phyloP scores from a whole-genome alignment of 352 stramenopile genomes.

The Globisporangium splendens region DNA sequence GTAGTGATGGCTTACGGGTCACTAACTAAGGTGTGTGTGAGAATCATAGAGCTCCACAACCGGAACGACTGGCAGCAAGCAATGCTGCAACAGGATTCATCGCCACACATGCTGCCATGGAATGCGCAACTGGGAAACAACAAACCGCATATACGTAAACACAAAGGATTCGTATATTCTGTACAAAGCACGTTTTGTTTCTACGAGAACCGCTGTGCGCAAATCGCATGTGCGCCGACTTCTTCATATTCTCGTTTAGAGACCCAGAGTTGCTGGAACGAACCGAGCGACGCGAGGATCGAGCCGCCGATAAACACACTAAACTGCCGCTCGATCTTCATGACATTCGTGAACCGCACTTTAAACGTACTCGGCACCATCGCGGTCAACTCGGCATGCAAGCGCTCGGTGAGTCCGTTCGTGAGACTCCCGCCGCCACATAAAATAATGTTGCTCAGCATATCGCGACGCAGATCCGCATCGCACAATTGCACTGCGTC shows the following conservation, averaged over 20 bases:
- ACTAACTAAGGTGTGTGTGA: too few species aligned
- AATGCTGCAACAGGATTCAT: too few species aligned
- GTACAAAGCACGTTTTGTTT: not conserved
- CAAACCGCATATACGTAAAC: too few species aligned
- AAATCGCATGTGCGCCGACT: slow-evolving; percentile 60
- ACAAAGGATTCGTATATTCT: not conserved
- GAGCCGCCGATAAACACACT: slow-evolving; percentile 87
- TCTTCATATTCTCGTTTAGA: slow-evolving; percentile 86
- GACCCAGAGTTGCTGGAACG: slow-evolving; percentile 88
- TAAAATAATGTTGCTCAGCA: slow-evolving; percentile 87
- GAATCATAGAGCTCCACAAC: too few species aligned
- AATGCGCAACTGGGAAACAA: too few species aligned
- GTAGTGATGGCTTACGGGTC: too few species aligned
- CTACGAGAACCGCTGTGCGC: slow-evolving; percentile 62
- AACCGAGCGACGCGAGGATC: slow-evolving; percentile 83
- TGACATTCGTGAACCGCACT: slow-evolving; percentile 79
- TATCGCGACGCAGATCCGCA: slow-evolving; percentile 75
- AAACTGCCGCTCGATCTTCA: slow-evolving; percentile 83
- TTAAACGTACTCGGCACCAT: slow-evolving; percentile 86
- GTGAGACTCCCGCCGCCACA: slow-evolving; percentile 77
- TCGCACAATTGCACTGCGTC: slow-evolving; percentile 82
- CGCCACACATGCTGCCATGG: too few species aligned
- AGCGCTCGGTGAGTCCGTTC: slow-evolving; percentile 69
- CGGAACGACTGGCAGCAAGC: too few species aligned
- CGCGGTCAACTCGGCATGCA: slow-evolving; percentile 72